These are phyloP conservation scores for Pseudogymnoascus sp. DNA, from an alignment of 2,329 filamentous ascomycete species.

Conservation along the genomic window DNA sequence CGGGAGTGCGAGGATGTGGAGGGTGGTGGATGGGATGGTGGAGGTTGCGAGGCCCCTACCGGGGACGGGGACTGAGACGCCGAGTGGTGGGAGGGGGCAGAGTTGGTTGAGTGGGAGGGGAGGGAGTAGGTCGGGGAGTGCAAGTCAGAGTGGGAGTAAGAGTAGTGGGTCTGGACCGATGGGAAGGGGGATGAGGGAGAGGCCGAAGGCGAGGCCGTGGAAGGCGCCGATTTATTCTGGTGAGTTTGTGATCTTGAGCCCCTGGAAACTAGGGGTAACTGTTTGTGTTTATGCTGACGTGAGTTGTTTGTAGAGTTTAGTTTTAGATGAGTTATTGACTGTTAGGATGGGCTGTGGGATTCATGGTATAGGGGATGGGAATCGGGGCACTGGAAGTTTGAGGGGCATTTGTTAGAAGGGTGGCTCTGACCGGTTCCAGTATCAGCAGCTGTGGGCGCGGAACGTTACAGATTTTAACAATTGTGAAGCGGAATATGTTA, in stretches of 20 bases:
- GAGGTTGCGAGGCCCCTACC: conserved; percentile 14
- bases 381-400: too few relatives aligned
- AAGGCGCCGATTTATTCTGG: conserved; percentile 36
- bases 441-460: neutral
- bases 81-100: neutral
- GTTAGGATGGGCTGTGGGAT: neutral
- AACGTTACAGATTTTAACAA: neutral
- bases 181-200: conserved; percentile 21
- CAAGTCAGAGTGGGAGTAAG: conserved; percentile 21
- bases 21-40: conserved; percentile 24
- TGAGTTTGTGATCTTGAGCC: conserved; percentile 14
- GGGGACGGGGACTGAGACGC: neutral
- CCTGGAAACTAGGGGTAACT: neutral
- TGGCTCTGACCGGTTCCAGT: neutral
- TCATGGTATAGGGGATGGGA: neutral
- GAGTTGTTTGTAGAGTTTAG: neutral
- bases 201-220: conserved; percentile 34
- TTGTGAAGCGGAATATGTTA: neutral
- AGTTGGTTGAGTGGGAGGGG: neutral
- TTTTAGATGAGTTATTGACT: neutral
- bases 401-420: neutral
- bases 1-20: conserved; percentile 37
- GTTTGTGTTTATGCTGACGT: neutral
- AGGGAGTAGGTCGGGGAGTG: conserved; percentile 24
- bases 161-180: conserved; percentile 13